A percentile compares a stretch with the other conserved stretches of the same genome.
Conservation (phyloP, 1,139 yeast species). For the Yamadazyma conglobata region DNA sequence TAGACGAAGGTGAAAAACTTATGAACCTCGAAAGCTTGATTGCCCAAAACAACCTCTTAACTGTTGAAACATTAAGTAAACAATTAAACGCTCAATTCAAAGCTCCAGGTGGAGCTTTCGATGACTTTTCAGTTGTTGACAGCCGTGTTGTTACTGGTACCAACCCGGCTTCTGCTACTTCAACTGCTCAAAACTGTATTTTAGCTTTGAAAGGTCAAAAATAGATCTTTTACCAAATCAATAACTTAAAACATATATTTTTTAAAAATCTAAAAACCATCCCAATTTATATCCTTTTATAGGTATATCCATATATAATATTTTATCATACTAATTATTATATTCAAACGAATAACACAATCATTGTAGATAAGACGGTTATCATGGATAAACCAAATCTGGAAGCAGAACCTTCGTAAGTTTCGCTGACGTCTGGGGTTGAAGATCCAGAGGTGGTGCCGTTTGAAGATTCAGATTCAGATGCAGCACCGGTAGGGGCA, state of each 20-base stretch:
- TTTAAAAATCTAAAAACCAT: no score
- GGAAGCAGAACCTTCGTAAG: slow-evolving; percentile 9
- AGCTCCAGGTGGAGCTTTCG: slow-evolving; percentile 52
- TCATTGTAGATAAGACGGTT: no score
- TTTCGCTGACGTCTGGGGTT: slow-evolving; percentile 6
- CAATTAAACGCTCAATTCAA: slow-evolving; percentile 42
- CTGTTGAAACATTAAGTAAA: slow-evolving; percentile 33
- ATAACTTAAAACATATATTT: background rate
- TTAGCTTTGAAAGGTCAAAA: no score
- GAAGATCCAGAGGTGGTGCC: slow-evolving; percentile 18
- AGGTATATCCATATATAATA: no score
- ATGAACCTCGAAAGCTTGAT: slow-evolving; percentile 35
- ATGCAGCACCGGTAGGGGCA: slow-evolving; percentile 1
- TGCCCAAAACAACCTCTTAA: slow-evolving; percentile 27
- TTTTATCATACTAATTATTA: no score
- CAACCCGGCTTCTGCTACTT: slow-evolving; percentile 57
- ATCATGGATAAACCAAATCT: slow-evolving; percentile 7
- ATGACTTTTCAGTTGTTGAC: slow-evolving; percentile 46
- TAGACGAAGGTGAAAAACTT: slow-evolving; percentile 49
- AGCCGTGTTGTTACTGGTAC: slow-evolving; percentile 59
- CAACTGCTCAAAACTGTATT: slow-evolving; percentile 39
- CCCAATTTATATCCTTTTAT: no score
- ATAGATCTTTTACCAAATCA: no score
- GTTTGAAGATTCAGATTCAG: slow-evolving; percentile 2
- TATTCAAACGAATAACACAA: no score